These are phyloP conservation scores for Pythium rishiriense DNA, from an alignment of 352 stramenopile genomes.

Conservation along the genomic window DNA sequence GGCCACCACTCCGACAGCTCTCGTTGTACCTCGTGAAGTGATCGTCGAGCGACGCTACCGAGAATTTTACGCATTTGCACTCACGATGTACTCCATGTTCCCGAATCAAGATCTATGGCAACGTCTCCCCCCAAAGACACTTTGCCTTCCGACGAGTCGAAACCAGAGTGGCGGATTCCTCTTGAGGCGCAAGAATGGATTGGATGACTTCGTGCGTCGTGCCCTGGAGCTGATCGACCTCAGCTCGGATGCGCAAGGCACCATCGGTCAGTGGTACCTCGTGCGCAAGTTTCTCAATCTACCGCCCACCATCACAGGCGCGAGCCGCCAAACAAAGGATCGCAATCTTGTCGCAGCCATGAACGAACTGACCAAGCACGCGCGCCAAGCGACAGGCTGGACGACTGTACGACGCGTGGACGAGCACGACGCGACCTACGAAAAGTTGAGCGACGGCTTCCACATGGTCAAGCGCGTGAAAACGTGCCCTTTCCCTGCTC, in stretches of 20 bases:
- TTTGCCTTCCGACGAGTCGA: slow-evolving; percentile 32
- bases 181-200: slow-evolving; percentile 55
- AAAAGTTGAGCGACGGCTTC: slow-evolving; percentile 60
- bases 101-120: slow-evolving; percentile 55
- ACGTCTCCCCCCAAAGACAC: slow-evolving; percentile 65
- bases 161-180: slow-evolving; percentile 56
- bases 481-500: slow-evolving; percentile 61
- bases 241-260: slow-evolving; percentile 41
- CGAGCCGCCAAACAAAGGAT: slow-evolving; percentile 47
- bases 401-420: slow-evolving; percentile 33
- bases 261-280: slow-evolving; percentile 68
- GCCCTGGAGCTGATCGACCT: slow-evolving; percentile 65
- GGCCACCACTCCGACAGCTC: background rate
- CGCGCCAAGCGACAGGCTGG: slow-evolving; percentile 42
- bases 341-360: slow-evolving; percentile 48
- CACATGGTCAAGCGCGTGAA: slow-evolving; percentile 66
- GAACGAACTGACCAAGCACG: slow-evolving; percentile 55
- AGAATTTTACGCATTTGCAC: slow-evolving; percentile 76
- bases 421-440: slow-evolving; percentile 52
- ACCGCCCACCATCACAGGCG: slow-evolving; percentile 27
- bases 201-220: slow-evolving; percentile 64
- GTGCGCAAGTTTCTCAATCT: slow-evolving; percentile 67
- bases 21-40: slow-evolving; percentile 25
- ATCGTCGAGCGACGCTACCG: slow-evolving; percentile 71
- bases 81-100: slow-evolving; percentile 64